Evolutionary conservation across 176 grass and related monocot genomes (phyloP), one percentile per base, ranked within the genome.

Genomic region (Carex myosuroides): DNA sequence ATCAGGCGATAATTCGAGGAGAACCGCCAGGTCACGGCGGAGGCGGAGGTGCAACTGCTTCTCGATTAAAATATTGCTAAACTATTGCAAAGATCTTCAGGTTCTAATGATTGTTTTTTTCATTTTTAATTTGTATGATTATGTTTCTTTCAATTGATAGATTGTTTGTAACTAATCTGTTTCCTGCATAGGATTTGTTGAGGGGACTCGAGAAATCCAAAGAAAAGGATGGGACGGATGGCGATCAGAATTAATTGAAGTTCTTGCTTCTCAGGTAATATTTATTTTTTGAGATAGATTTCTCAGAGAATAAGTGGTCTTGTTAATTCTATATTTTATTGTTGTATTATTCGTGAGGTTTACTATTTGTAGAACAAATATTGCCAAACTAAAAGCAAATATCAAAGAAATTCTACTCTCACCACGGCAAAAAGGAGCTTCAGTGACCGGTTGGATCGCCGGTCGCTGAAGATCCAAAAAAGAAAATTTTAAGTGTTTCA

Each of bases 191-290:
- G 24, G 24, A 24, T 24, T 24, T 24, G 24, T 84, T 89, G 87
- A 88, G 75, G 68, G 80, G 87, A 44, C 79, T 94, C 3, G 85
- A 90, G 58, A 91, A 33, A 33, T 33, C 73, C 39, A 85, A 16
- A 81, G 91, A 89, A 16, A 81, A 80, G 22, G 89, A 80, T 10
- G 85, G 75, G 17, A 74, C n/a, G 3, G 85, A 86, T 0, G 92
- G 67, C 10, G 85, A 73, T 10, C 57, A n/a, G 84, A 81, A 3
- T 12, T 89, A 48, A 78, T 53, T 20, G 83, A 94, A 1, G 90
- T 78, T 69, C 90, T 94, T 79, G 39, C 63, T 52, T 72, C 79
- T 41, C 85, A 94, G 92, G 92, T 94, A 54, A 16, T 77, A 30
- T 20, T 7, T 69, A 18, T 76, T 29, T 75, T 30, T 46, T 75